phyloP scores from a whole-genome alignment of 1,284 basidiomycete species.

The Limonomyces culmigenus region DNA sequence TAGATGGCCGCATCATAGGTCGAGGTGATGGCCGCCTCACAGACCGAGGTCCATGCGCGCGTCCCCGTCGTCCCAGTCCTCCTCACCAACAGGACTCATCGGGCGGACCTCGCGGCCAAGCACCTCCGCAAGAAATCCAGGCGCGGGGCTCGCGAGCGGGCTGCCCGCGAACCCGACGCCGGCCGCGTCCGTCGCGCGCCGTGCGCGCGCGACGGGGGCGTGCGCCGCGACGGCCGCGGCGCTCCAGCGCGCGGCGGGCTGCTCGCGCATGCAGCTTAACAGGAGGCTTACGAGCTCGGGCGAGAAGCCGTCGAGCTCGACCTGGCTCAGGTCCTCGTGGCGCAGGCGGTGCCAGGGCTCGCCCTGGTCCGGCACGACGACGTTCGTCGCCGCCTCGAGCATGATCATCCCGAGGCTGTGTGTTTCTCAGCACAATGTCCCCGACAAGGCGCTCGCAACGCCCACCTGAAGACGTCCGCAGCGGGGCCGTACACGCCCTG shows the following conservation, averaged over 20 bases:
- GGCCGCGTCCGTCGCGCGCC: conserved; percentile 41
- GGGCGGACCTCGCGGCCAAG: too few relatives aligned
- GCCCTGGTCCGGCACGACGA: conserved; percentile 92
- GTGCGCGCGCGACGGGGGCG: conserved; percentile 53
- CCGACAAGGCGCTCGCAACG: conserved; percentile 5
- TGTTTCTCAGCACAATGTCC: too few relatives aligned
- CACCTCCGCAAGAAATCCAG: conserved; percentile 46
- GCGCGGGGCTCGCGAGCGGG: conserved; percentile 40
- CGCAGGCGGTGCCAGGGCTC: conserved; percentile 91
- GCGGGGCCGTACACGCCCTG: conserved; percentile 84
- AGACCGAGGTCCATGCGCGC: too few relatives aligned
- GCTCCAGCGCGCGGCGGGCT: conserved; percentile 45
- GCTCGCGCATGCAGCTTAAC: conserved; percentile 62
- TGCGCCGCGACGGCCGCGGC: conserved; percentile 45
- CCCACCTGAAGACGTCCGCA: conserved; percentile 92
- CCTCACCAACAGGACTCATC: too few relatives aligned
- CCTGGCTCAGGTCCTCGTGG: conserved; percentile 82
- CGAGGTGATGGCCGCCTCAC: too few relatives aligned
- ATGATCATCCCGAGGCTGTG: conserved; percentile 85
- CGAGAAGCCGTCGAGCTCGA: conserved; percentile 58
- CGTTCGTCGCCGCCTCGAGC: conserved; percentile 90
- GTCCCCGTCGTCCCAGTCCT: too few relatives aligned
- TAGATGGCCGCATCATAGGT: too few relatives aligned
- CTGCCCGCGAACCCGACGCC: conserved; percentile 42
- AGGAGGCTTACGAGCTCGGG: conserved; percentile 59